phyloP scores from a whole-genome alignment of 805 yeast species.

The Wickerhamiella alocasiicola region DNA sequence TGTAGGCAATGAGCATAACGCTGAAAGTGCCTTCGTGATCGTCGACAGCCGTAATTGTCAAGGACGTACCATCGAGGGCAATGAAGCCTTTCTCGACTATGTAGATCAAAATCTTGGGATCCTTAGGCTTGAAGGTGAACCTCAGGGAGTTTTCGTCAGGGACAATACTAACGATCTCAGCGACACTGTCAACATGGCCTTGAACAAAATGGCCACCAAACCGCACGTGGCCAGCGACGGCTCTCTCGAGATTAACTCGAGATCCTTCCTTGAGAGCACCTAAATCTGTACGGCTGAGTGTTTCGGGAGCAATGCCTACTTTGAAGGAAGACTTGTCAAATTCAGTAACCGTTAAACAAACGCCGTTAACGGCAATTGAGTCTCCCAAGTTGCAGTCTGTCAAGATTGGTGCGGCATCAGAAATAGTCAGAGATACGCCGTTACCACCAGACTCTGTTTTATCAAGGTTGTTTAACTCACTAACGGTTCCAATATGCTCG shows the following conservation, averaged over 20 bases:
- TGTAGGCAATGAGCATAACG: constrained; percentile 84
- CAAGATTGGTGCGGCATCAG: constrained; percentile 49
- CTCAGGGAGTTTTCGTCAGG: constrained; percentile 65
- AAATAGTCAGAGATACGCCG: constrained; percentile 60
- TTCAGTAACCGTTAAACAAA: constrained; percentile 84
- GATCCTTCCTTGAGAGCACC: constrained; percentile 46
- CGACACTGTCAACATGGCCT: constrained; percentile 92
- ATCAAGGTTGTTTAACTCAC: constrained; percentile 38
- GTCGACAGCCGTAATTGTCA: constrained; percentile 76
- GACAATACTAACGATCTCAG: constrained; percentile 40
- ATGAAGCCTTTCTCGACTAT: constrained; percentile 94
- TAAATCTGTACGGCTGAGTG: constrained; percentile 67
- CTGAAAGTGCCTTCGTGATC: constrained; percentile 46
- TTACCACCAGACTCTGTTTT: constrained; percentile 46
- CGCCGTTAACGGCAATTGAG: constrained; percentile 80
- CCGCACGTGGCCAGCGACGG: constrained; percentile 68
- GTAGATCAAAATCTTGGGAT: constrained; percentile 45
- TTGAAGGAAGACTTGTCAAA: constrained; percentile 52
- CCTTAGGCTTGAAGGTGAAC: constrained; percentile 62
- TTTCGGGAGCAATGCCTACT: constrained; percentile 89
- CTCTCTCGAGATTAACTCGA: constrained; percentile 81
- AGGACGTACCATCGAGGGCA: constrained; percentile 82
- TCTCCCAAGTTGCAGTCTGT: constrained; percentile 86
- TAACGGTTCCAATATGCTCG: constrained; percentile 62
- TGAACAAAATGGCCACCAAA: constrained; percentile 97